Percentiles rank a stretch among this genome's conserved stretches.
Conservation (phyloP, 805 yeast species). For the Blastobotrys parvus region DNA sequence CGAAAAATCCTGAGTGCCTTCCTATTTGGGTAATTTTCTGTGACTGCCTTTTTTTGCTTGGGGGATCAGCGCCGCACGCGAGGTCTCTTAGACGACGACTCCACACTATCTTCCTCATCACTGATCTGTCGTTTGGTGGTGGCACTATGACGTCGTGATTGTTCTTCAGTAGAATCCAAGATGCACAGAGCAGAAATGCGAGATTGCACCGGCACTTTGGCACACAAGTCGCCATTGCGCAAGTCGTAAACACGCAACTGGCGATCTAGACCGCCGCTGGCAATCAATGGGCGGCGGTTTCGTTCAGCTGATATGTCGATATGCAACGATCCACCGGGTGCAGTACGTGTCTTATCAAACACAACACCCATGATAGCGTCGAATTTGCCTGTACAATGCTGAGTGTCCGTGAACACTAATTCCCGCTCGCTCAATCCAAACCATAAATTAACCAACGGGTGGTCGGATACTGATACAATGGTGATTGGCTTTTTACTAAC, state of each 20-base stretch:
- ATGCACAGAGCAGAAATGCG: slow-evolving; percentile 5
- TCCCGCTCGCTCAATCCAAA: slow-evolving; percentile 1
- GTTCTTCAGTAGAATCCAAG: slow-evolving; percentile 2
- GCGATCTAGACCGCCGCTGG: slow-evolving; percentile 10
- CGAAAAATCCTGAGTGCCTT: not conserved
- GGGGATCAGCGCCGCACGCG: not conserved
- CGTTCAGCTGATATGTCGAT: not conserved
- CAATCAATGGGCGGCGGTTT: slow-evolving; percentile 4
- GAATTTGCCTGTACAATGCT: slow-evolving; percentile 7
- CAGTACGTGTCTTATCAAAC: not conserved
- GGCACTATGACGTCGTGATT: too few relatives aligned
- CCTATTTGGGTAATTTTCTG: not conserved
- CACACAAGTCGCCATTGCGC: slow-evolving; percentile 6
- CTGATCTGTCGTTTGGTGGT: too few relatives aligned
- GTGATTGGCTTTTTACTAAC: slow-evolving; percentile 12
- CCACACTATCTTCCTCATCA: too few relatives aligned
- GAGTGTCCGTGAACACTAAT: slow-evolving; percentile 12
- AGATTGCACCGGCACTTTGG: slow-evolving; percentile 6
- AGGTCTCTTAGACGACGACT: too few relatives aligned
- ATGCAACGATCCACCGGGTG: slow-evolving; percentile 2
- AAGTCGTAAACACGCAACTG: slow-evolving; percentile 10
- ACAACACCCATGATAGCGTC: not conserved
- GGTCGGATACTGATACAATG: slow-evolving; percentile 9
- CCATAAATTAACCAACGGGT: slow-evolving; percentile 14
- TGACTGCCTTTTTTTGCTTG: not conserved